A percentile compares a stretch with the other conserved stretches of the same genome.
Conservation (phyloP, 805 yeast genomes). For the Cyberlindnera americana region DNA sequence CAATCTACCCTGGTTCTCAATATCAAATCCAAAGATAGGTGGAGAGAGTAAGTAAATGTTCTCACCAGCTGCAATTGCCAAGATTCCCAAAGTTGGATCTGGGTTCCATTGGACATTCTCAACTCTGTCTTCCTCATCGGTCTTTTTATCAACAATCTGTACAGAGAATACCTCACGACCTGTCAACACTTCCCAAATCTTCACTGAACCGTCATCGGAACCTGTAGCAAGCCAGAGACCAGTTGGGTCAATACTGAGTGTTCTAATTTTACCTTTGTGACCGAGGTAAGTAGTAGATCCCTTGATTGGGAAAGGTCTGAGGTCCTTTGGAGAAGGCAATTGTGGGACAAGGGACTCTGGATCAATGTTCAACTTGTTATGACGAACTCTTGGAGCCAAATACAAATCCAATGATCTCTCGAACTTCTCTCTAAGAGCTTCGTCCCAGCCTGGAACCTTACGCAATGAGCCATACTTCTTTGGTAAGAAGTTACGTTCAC, state of each 20-base stretch:
- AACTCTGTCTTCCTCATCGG: constrained; percentile 75
- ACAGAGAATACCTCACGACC: constrained; percentile 87
- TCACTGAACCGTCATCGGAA: constrained; percentile 91
- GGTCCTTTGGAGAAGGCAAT: constrained; percentile 92
- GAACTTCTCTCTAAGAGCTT: constrained; percentile 81
- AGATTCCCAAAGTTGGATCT: constrained; percentile 61
- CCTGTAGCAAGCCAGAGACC: constrained; percentile 98
- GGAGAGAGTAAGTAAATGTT: constrained; percentile 77
- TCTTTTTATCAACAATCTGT: constrained; percentile 38
- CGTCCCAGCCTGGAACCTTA: constrained; percentile 90
- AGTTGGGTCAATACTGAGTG: constrained; percentile 78
- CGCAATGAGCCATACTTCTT: constrained; percentile 78
- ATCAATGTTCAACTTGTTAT: constrained; percentile 85
- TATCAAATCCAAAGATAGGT: constrained; percentile 84
- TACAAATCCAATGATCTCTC: constrained; percentile 93
- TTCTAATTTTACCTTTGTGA: constrained; percentile 77
- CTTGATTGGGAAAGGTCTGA: constrained; percentile 93
- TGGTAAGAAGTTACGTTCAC: constrained; percentile 78
- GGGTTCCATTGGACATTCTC: constrained; percentile 92
- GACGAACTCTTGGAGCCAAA: constrained; percentile 93
- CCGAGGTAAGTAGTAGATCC: constrained; percentile 84
- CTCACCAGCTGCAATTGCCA: constrained; percentile 84
- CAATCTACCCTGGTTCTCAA: constrained; percentile 76
- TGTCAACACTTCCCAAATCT: constrained; percentile 95
- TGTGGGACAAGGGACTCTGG: constrained; percentile 96